Conservation (phyloP, 345 rosid genomes). For the Schrenkiella parvula region DNA sequence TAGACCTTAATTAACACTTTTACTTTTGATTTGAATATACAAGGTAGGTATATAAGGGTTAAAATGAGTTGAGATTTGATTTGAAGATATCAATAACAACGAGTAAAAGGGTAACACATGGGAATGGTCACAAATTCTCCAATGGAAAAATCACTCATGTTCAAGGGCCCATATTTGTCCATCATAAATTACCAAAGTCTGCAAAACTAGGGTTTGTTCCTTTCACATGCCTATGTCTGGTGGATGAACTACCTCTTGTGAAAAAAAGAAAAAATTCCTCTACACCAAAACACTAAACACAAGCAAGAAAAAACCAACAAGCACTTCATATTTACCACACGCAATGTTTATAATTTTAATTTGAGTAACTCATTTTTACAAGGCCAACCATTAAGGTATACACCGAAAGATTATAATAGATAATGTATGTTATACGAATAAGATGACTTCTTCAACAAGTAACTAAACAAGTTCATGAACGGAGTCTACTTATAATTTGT, state of each 20-base stretch:
- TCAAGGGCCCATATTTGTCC: conserved; percentile 38
- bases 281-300: neutral
- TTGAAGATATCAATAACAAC: neutral
- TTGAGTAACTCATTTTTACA: neutral
- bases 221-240: conserved; percentile 44
- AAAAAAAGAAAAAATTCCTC: neutral
- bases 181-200: conserved; percentile 28
- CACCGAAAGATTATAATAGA: neutral
- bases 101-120: conserved; percentile 39
- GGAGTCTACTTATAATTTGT: neutral
- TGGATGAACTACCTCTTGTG: conserved; percentile 13
- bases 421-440: neutral
- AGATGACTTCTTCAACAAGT: neutral
- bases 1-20: neutral
- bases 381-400: neutral
- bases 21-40: neutral
- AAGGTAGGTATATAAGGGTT: conserved; percentile 1
- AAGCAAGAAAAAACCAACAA: conserved; percentile 26
- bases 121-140: conserved; percentile 33
- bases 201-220: conserved; percentile 35
- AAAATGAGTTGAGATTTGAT: conserved; percentile 19
- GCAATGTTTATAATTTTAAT: neutral
- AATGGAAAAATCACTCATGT: conserved; percentile 24
- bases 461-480: neutral
- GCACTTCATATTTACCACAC: conserved; percentile 4